Base-by-base conservation (phyloP, 2,329 filamentous ascomycete genomes). In the Aspergillus neotritici region DNA sequence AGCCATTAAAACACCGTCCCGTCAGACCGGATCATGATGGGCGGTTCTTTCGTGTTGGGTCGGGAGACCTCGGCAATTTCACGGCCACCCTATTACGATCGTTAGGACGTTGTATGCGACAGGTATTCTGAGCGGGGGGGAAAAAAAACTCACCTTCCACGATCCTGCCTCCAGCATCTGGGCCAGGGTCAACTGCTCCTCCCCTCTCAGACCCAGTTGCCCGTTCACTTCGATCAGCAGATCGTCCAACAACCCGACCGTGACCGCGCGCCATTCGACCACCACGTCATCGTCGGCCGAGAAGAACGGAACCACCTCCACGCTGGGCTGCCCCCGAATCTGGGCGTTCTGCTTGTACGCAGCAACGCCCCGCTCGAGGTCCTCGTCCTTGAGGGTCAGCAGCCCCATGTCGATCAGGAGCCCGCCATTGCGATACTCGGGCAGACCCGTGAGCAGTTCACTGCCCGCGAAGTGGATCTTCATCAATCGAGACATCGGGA, bases 161-260 rank as follows among this genome's bases (percentile, higher is more conserved):
- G 87, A 94, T 40, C 93, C 93, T 11, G 91, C 93, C 67, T 97
- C 93, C 13, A 98, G 75, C 72, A 98, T 81, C 65, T 98, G 93
- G 5, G 90, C 82, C 54, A 97, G 68, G 32, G 74, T 86, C 63
- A 98, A 69, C 54, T 76, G 75, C 53, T 91, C 81, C 31, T 79
- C 72, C 3, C 86, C 87, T 6, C 74, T 76, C 32, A 96, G 68
- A 43, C 79, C 80, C 37, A 96, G 66, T 37, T 78, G 69, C 32
- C 73, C 67, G 63, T 87, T 87, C 53, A 89, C 84, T 46, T 86
- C 82, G 3, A 72, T 73, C 13, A 86, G 71, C 10, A 90, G 72
- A 54, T 84, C 77, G 62, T 89, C 85, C 40, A 90, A 64, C 55
- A 88, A 83, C 7, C 83, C 84, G 4, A 90, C 82, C 0, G 85